These are phyloP conservation scores for Melanomma pulvis-pyrius DNA, from an alignment of 495 filamentous ascomycete genomes.

Conservation along the genomic window DNA sequence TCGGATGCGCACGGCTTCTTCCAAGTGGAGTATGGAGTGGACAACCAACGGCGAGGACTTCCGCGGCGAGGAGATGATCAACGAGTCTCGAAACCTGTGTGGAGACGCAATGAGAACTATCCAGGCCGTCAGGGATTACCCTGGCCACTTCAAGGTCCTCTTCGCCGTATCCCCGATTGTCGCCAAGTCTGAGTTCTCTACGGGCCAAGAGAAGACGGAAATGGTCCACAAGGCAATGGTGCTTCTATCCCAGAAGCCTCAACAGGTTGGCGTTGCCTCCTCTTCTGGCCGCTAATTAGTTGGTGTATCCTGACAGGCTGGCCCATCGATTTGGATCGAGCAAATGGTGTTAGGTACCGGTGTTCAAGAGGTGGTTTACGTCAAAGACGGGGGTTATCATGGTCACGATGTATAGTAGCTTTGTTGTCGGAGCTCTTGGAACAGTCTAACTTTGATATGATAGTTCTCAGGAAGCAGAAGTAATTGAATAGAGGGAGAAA, in stretches of 20 bases:
- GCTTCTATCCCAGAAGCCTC: background rate
- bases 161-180: constrained; percentile 18
- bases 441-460: no score
- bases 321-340: background rate
- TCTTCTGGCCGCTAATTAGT: background rate
- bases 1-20: constrained; percentile 20
- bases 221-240: constrained; percentile 11
- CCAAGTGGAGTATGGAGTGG: constrained; percentile 20
- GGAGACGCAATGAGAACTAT: constrained; percentile 1
- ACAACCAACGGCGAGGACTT: constrained; percentile 2
- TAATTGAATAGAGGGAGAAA: no score
- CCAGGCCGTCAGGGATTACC: background rate
- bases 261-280: background rate
- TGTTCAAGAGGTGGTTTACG: no score
- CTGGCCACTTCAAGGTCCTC: constrained; percentile 6
- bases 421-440: no score
- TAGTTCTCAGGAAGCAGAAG: no score
- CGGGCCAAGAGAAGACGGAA: background rate
- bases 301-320: background rate
- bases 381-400: no score
- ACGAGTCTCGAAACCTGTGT: constrained; percentile 12
- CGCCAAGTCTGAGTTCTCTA: background rate
- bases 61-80: constrained; percentile 3
- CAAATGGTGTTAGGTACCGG: background rate
- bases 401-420: no score